phyloP scores from a whole-genome alignment of 192 early-diverging fungal genomes.

The Backusella psychrophila region DNA sequence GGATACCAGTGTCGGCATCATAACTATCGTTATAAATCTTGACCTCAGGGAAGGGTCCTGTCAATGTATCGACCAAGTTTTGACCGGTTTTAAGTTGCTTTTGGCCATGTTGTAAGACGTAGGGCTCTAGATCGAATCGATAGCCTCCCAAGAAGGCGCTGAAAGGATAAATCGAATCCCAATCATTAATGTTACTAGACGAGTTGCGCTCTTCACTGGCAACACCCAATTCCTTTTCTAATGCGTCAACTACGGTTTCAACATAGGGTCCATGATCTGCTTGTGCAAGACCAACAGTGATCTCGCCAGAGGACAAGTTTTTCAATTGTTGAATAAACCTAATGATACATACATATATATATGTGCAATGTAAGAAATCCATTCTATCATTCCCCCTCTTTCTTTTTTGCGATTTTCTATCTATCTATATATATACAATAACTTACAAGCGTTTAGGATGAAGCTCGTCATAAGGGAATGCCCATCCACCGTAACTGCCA shows the following conservation, averaged over 20 bases:
- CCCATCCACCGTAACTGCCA: conserved; percentile 14
- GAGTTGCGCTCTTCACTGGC: conserved; percentile 26
- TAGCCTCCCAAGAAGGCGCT: conserved; percentile 55
- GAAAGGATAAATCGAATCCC: conserved; percentile 66
- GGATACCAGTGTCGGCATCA: conserved; percentile 42
- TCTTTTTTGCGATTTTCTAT: not conserved
- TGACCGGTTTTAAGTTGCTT: conserved; percentile 19
- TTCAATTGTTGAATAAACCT: conserved; percentile 60
- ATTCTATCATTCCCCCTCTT: not conserved
- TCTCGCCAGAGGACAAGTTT: conserved; percentile 58
- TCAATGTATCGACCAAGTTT: conserved; percentile 11
- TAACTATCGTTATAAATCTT: conserved; percentile 39
- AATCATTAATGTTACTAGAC: conserved; percentile 43
- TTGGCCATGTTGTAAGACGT: conserved; percentile 40
- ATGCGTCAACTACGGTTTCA: conserved; percentile 33
- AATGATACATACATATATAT: not conserved
- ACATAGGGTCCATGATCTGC: conserved; percentile 55
- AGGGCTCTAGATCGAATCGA: conserved; percentile 42
- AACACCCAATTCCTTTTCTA: conserved; percentile 42
- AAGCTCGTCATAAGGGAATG: conserved; percentile 52
- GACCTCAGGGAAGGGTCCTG: conserved; percentile 37
- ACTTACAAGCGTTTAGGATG: conserved; percentile 61
- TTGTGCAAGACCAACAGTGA: conserved; percentile 54
- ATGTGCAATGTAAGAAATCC: not conserved
- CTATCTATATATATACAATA: not conserved